Base-by-base conservation (phyloP, 2,329 filamentous ascomycete species). In the Trichoderma harzianum region DNA sequence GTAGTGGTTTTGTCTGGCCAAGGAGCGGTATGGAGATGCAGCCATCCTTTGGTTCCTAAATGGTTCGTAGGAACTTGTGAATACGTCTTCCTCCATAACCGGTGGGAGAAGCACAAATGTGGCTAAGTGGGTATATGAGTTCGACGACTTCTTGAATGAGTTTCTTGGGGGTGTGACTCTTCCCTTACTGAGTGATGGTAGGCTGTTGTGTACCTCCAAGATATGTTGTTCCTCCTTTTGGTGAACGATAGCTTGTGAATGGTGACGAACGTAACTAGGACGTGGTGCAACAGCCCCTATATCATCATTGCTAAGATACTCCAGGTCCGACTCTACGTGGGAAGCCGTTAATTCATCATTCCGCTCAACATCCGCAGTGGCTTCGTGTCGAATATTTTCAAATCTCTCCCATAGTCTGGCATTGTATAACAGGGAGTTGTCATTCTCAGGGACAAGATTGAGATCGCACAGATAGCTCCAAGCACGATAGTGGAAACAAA, bases 401-500 rank as follows among this genome's bases (percentile, higher is more conserved):
- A 51, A 11, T 6, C n/a, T 10, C 36, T 69, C 36, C 26, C 55
- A 8, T 0, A 61, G 28, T 55, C n/a, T 34, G 3, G 16, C 18
- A 14, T 32, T 18, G 24, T 39, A 26, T 5, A 39, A 21, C 8
- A n/a, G 32, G 39, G 70, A 67, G 57, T 30, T 74, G 8, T 68
- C 55, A 10, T 73, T 63, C n/a, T 75, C 74, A 0, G 84, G 82
- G 30, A 87, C 82, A 5, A 90, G 78, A 68, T 85, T 86, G 11
- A 89, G 80, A 36, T 82, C 78, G 8, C 80, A 76, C 12, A 90
- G 82, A 69, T 83, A 84, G 11, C 82, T 80, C 84, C 83, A 85
- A 7, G 85, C 87, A 34, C 87, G 84, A 74, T 90, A 90, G 72
- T 90, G 86, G 73, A 89, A 88, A 30, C 82, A 82, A 72, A 89